Conservation (phyloP, 148 eudicot species). For the Chenopodium berlandieri region DNA sequence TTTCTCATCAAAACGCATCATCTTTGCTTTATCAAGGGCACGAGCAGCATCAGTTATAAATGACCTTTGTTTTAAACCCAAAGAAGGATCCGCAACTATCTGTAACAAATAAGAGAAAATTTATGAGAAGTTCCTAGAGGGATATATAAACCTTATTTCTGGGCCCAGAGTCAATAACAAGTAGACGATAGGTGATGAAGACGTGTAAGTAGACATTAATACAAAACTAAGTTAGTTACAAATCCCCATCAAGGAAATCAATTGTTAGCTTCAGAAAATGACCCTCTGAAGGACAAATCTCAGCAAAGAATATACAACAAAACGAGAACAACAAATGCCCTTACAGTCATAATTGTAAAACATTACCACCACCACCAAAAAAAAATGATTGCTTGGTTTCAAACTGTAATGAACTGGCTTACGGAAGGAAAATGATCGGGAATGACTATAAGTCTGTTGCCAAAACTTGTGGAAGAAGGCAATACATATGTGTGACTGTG, state of each 20-base stretch:
- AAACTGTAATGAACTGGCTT: neutral
- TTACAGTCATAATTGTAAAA: neutral
- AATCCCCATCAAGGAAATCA: neutral
- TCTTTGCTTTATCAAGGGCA: slow-evolving; percentile 95
- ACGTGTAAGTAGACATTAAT: neutral
- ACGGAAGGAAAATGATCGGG: too few relatives aligned
- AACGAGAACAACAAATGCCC: neutral
- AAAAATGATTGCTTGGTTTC: neutral
- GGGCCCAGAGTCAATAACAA: neutral
- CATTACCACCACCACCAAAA: neutral
- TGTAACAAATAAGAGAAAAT: slow-evolving; percentile 27
- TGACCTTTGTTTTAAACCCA: slow-evolving; percentile 89
- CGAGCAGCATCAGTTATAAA: slow-evolving; percentile 95
- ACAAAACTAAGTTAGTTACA: neutral
- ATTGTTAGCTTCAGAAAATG: neutral
- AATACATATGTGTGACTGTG: too few relatives aligned
- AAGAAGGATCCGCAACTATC: slow-evolving; percentile 96
- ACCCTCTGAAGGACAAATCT: neutral
- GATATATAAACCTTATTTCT: neutral
- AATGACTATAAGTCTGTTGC: too few relatives aligned
- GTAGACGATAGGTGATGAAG: neutral
- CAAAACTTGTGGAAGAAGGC: neutral
- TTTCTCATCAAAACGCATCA: slow-evolving; percentile 99
- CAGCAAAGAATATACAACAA: neutral
- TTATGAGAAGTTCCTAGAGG: neutral